phyloP scores from a whole-genome alignment of 257 asterid genomes.

The Plantago major region DNA sequence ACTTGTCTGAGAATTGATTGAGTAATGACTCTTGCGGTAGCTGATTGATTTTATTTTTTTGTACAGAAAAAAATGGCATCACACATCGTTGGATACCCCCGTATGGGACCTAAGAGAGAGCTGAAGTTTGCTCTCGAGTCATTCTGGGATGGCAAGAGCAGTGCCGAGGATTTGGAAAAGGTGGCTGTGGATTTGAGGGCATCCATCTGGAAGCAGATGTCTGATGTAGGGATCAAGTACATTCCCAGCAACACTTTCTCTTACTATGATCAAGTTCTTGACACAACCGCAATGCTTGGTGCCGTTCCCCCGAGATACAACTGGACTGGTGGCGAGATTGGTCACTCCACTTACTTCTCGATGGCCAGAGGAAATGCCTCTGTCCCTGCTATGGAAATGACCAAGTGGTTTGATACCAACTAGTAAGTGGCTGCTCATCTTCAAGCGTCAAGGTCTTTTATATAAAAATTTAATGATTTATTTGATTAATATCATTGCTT shows the following conservation, averaged over 20 bases:
- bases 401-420: conserved; percentile 99
- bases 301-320: conserved; percentile 89
- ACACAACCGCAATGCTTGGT: conserved; percentile 86
- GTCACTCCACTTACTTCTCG: conserved; percentile 80
- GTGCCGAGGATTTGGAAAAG: conserved; percentile 70
- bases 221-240: conserved; percentile 50
- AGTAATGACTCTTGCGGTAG: background rate
- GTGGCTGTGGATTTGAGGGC: conserved; percentile 81
- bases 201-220: conserved; percentile 59
- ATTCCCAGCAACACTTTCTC: conserved; percentile 98
- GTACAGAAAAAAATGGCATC: conserved; percentile 73
- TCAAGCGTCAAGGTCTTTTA: too few relatives aligned
- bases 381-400: conserved; percentile 99
- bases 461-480: background rate
- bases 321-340: conserved; percentile 90
- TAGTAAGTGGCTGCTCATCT: conserved; percentile 55
- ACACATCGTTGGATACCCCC: conserved; percentile 94
- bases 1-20: background rate
- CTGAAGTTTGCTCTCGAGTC: conserved; percentile 77
- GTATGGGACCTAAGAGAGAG: conserved; percentile 99
- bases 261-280: conserved; percentile 89
- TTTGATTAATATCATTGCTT: conserved; percentile 6
- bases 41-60: conserved; percentile 19
- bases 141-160: conserved; percentile 58
- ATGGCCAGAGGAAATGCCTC: conserved; percentile 99